These are phyloP conservation scores for Penstemon eatonii DNA, from an alignment of 257 asterid genomes.

Conservation along the genomic window DNA sequence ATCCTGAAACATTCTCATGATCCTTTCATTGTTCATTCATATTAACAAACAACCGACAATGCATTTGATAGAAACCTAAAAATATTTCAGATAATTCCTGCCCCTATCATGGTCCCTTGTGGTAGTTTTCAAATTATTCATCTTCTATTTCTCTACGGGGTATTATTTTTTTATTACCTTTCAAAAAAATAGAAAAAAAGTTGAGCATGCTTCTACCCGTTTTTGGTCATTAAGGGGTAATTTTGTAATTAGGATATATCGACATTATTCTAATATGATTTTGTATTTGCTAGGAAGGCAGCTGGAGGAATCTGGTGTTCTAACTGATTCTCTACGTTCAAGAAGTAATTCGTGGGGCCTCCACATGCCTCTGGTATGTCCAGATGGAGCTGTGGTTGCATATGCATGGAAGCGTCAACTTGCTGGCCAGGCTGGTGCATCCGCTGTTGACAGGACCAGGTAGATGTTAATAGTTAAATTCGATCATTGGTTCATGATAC, in stretches of 20 bases:
- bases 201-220: background rate
- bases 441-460: slow-evolving; percentile 99
- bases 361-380: slow-evolving; percentile 98
- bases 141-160: background rate
- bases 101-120: background rate
- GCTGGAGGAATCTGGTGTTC: slow-evolving; percentile 92
- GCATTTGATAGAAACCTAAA: slow-evolving; percentile 8
- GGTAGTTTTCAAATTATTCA: background rate
- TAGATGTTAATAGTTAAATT: slow-evolving; percentile 19
- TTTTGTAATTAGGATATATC: background rate
- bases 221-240: slow-evolving; percentile 12
- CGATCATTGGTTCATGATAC: background rate
- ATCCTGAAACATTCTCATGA: background rate
- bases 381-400: slow-evolving; percentile 98
- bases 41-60: background rate
- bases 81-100: background rate
- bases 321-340: slow-evolving; percentile 80
- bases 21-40: background rate
- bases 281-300: slow-evolving; percentile 60
- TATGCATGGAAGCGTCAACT: slow-evolving; percentile 99
- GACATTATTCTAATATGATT: slow-evolving; percentile 10
- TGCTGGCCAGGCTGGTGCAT: slow-evolving; percentile 99
- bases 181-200: no score
- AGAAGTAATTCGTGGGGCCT: slow-evolving; percentile 99
- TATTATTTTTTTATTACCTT: background rate